Conservation (phyloP, 2,329 filamentous ascomycete genomes). For the Cladorrhinum sp. region DNA sequence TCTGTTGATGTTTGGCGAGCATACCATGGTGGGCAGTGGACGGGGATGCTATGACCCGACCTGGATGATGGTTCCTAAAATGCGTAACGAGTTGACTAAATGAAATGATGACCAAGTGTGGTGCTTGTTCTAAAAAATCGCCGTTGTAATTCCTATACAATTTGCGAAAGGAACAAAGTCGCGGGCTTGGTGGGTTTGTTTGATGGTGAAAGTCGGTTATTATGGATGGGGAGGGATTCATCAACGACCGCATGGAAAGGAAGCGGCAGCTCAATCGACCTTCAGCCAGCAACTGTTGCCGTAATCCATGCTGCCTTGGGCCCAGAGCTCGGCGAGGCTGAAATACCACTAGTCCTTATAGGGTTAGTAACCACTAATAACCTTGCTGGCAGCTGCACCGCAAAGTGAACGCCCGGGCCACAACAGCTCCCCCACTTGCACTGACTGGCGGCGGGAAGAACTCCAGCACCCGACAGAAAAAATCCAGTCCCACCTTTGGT, state of each 20-base stretch:
- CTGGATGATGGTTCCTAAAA: background rate
- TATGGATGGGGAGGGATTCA: conserved; percentile 13
- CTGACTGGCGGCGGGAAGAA: conserved; percentile 21
- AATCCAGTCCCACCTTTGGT: conserved; percentile 24
- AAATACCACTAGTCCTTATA: conserved; percentile 19
- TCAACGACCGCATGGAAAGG: conserved; percentile 17
- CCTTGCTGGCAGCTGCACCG: conserved; percentile 6
- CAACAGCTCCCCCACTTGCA: conserved; percentile 6
- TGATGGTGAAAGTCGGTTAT: conserved; percentile 2
- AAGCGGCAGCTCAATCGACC: conserved; percentile 11
- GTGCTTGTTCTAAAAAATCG: background rate
- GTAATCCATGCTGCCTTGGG: conserved; percentile 32
- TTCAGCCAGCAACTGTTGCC: conserved; percentile 21
- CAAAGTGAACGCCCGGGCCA: conserved; percentile 11
- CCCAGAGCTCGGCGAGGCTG: conserved; percentile 30
- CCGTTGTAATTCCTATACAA: background rate
- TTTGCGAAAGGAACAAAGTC: background rate
- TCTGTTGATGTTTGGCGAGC: background rate
- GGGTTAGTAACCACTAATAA: conserved; percentile 15
- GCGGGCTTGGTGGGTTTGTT: background rate
- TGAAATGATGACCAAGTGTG: background rate
- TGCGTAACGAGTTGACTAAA: background rate
- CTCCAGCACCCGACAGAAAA: conserved; percentile 27
- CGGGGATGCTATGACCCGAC: background rate
- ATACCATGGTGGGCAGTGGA: conserved; percentile 25